phyloP scores from a whole-genome alignment of 2,329 filamentous ascomycete genomes.

The Basipetospora chlamydospora region DNA sequence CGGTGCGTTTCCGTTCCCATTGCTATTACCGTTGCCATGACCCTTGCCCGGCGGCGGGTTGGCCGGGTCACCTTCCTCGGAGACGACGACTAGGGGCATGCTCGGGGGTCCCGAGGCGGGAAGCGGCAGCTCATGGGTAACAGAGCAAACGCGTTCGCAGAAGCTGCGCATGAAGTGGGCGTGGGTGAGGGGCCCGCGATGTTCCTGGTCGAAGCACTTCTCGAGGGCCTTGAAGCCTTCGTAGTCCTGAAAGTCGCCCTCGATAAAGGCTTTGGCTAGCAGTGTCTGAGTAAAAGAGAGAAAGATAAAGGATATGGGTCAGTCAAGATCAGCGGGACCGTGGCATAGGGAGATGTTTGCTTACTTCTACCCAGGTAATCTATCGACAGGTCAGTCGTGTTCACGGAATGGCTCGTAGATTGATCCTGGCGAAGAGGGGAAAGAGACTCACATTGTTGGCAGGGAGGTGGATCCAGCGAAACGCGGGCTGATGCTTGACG shows the following conservation, averaged over 20 bases:
- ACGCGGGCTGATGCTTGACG: slow-evolving; percentile 5
- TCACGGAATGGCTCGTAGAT: too few relatives aligned
- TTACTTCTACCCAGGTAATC: slow-evolving; percentile 5
- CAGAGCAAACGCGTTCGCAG: slow-evolving; percentile 2
- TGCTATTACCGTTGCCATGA: not conserved
- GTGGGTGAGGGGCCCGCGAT: slow-evolving; percentile 3
- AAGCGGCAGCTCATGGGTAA: not conserved
- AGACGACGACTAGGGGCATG: not conserved
- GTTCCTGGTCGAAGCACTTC: slow-evolving; percentile 5
- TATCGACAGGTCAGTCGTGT: not conserved
- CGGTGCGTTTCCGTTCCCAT: not conserved
- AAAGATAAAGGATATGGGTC: too few relatives aligned
- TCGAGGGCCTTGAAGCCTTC: slow-evolving; percentile 6
- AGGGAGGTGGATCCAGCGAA: slow-evolving; percentile 5
- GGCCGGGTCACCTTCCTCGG: not conserved
- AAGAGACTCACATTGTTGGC: slow-evolving; percentile 3
- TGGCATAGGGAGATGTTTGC: not conserved
- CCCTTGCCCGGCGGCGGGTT: not conserved
- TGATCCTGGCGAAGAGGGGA: too few relatives aligned
- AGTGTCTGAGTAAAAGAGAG: slow-evolving; percentile 1
- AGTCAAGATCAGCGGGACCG: too few relatives aligned
- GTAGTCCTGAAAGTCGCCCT: slow-evolving; percentile 3
- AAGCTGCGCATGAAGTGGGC: slow-evolving; percentile 5
- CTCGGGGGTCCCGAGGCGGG: not conserved
- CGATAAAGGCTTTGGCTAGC: slow-evolving; percentile 2